Evolutionary conservation across 768 basidiomycete species (phyloP), one percentile per base, ranked within the genome.

Genomic region (Butyriboletus loyo): DNA sequence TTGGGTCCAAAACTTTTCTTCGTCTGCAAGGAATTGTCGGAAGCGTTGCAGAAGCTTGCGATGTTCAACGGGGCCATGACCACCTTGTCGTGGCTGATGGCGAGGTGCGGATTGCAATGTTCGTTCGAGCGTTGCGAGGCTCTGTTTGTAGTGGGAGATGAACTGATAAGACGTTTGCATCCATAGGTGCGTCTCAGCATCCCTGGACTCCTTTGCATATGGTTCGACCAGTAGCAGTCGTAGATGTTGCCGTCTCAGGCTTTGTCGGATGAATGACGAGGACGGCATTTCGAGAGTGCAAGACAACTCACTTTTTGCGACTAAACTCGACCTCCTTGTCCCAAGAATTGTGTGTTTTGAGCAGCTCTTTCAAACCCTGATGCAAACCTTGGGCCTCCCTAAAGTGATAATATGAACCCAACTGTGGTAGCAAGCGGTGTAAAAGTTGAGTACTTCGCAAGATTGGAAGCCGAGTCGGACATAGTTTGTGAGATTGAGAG

Each of bases 1-100:
- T 53, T 85, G 82, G 27, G 79, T 82, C 88, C 94, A 99, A 70
- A 96, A 97, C 61, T 85, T 87, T 66, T 95, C 91, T 68, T 99
- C 96, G 30, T 88, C 85, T 0, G 85, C 79, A 14, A 99, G 81
- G 66, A 94, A 97, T 61, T 92, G 86, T 32, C 89, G 80, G 74
- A 99, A 98, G 37, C 91, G 83, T 42, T 91, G 87, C 15, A 93
- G 70, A 28, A 93, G 79, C 66, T 91, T 96, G 60, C 92, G 85
- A 56, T 92, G 75, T 65, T 96, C 94, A 40, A 93, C 90, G 8
- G 79, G 78, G 17, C 85, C 84, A 54, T 80, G 76, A 13, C 75
- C 72, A 24, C 73, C 67, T 48, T 72, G 70, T 36, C 72, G 69
- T 19, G 64, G 62, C 53, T 72, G 71, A 63, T 58, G 70, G 60